Evolutionary conservation across 164 flowering plant species (phyloP).

Genomic region (Nelumbo lutea): DNA sequence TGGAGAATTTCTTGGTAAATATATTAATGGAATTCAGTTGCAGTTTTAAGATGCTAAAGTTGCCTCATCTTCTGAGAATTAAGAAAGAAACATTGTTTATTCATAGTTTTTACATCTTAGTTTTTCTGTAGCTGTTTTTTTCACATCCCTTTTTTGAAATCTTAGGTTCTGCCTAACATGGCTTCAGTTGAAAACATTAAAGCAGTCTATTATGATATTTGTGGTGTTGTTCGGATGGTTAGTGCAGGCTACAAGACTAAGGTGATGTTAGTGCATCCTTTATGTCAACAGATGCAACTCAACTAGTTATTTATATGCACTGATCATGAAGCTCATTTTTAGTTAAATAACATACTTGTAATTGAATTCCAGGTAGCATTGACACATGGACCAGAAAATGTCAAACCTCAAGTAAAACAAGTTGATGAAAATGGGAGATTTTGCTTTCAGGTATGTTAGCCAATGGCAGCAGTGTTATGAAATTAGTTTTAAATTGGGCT

Average conservation of each 20-base stretch:
- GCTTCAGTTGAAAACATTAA: conserved; percentile 75
- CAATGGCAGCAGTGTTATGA: not conserved
- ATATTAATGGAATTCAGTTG: not conserved
- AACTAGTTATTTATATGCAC: not conserved
- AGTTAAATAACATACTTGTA: not conserved
- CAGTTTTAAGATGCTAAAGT: not conserved
- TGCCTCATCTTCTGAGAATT: not conserved
- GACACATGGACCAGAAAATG: conserved; percentile 91
- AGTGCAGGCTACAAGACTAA: conserved; percentile 57
- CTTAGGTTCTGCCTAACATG: conserved; percentile 94
- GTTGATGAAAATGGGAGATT: conserved; percentile 71
- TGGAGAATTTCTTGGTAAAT: conserved; percentile 76
- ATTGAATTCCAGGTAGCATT: conserved; percentile 61
- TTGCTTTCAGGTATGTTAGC: conserved; percentile 82
- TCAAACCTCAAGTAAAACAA: conserved; percentile 74
- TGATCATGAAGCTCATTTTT: not conserved
- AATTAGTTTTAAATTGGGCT: not conserved
- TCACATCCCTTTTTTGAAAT: conserved; percentile 1
- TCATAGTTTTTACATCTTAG: not conserved
- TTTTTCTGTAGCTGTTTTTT: not conserved
- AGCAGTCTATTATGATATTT: conserved; percentile 76
- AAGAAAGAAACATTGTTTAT: too few species aligned
- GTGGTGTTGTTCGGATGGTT: conserved; percentile 68
- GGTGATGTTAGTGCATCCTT: conserved; percentile 34
- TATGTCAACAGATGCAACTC: not conserved